Percentiles rank a stretch among this genome's conserved stretches.
Evolutionary conservation across 106 monocot genomes (phyloP).

Genomic region (Chionographis japonica): DNA sequence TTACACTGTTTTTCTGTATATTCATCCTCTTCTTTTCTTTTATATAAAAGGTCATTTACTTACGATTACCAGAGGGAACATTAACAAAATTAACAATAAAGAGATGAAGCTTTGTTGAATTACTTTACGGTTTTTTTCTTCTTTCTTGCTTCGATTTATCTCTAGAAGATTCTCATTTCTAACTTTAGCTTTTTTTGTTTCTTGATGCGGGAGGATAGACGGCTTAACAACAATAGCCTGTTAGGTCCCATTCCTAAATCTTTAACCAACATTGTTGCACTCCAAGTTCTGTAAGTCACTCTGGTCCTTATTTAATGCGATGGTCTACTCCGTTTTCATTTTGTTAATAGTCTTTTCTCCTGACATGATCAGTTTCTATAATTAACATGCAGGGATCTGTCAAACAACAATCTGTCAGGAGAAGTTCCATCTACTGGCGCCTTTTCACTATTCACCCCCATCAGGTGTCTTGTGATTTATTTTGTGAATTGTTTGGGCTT

Average conservation of each 20-base stretch:
- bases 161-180: no score
- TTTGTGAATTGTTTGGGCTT: slow-evolving; percentile 3
- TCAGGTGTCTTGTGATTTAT: slow-evolving; percentile 36
- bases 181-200: neutral
- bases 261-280: slow-evolving; percentile 47
- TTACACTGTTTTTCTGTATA: no score
- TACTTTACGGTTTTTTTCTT: no score
- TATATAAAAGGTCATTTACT: no score
- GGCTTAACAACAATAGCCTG: slow-evolving; percentile 75
- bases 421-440: slow-evolving; percentile 73
- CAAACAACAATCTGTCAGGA: no score
- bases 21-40: no score
- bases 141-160: no score
- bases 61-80: no score
- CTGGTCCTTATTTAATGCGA: neutral
- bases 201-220: slow-evolving; percentile 40
- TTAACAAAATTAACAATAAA: no score
- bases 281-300: slow-evolving; percentile 77
- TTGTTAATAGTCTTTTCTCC: neutral
- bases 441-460: slow-evolving; percentile 73
- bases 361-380: neutral
- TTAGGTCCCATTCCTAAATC: slow-evolving; percentile 54
- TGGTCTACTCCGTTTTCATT: neutral
- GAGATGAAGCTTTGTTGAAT: no score
- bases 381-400: slow-evolving; percentile 53